Percentiles rank a stretch among this genome's conserved stretches.
These are phyloP conservation scores for Epichloe baconii DNA, from an alignment of 2,329 filamentous ascomycete species.

Conservation along the genomic window DNA sequence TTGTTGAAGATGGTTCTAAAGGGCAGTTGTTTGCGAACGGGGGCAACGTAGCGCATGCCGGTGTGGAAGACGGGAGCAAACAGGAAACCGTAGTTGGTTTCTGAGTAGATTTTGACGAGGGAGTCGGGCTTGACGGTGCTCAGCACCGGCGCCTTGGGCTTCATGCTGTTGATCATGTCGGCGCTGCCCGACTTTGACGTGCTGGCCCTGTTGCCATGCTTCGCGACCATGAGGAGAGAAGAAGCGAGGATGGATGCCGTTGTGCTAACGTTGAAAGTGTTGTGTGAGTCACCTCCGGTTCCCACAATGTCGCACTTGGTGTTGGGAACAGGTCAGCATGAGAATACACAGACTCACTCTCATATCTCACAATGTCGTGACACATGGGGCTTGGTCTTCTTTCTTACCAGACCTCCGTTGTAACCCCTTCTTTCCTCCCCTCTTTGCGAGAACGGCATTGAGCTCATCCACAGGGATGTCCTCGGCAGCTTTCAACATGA, in stretches of 20 bases:
- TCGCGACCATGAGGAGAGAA: conserved; percentile 71
- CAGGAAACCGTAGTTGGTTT: conserved; percentile 85
- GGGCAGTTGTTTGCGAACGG: conserved; percentile 75
- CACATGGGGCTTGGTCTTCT: not conserved
- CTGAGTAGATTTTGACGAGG: conserved; percentile 58
- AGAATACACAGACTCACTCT: conserved; percentile 4
- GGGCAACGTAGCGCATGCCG: conserved; percentile 80
- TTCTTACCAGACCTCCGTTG: conserved; percentile 64
- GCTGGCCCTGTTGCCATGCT: conserved; percentile 91
- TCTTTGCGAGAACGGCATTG: conserved; percentile 43
- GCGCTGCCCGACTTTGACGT: conserved; percentile 94
- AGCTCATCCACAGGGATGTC: conserved; percentile 55
- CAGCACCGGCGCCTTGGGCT: conserved; percentile 60
- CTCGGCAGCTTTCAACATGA: conserved; percentile 72
- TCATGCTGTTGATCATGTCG: conserved; percentile 70
- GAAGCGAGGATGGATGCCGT: conserved; percentile 88
- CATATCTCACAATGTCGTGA: not conserved
- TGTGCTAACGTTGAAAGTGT: conserved; percentile 97
- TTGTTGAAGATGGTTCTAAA: conserved; percentile 98
- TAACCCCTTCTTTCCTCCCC: conserved; percentile 60
- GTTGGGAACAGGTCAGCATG: not conserved
- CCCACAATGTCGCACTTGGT: conserved; percentile 82
- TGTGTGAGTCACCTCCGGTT: conserved; percentile 89
- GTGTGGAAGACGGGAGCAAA: conserved; percentile 95
- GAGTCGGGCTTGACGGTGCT: conserved; percentile 59